Evolutionary conservation across 352 stramenopile species (phyloP).

Genomic region (Globisporangium sylvaticum): DNA sequence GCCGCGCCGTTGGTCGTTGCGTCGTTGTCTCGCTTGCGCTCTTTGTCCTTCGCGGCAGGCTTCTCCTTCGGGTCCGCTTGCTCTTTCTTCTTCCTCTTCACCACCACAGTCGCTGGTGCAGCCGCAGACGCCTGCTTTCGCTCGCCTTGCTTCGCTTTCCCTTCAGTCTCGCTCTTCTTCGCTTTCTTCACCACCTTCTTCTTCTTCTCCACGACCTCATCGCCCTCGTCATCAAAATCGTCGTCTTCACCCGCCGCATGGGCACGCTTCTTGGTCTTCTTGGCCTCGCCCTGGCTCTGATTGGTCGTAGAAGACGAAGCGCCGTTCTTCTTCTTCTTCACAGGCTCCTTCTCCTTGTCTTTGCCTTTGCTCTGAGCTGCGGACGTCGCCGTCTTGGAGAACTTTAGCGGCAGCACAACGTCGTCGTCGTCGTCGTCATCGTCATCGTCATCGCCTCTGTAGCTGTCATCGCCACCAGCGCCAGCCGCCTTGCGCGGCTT

Average conservation of each 20-base stretch:
- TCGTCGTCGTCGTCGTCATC: slow-evolving; percentile 28
- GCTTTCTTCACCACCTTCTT: slow-evolving; percentile 1
- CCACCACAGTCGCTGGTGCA: neutral
- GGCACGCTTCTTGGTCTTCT: slow-evolving; percentile 18
- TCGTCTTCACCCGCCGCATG: neutral
- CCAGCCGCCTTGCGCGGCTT: slow-evolving; percentile 21
- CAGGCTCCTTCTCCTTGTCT: slow-evolving; percentile 9
- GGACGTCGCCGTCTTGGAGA: slow-evolving; percentile 5
- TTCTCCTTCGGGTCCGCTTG: slow-evolving; percentile 2
- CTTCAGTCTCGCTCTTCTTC: slow-evolving; percentile 4
- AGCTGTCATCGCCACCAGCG: slow-evolving; percentile 18
- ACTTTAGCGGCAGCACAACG: slow-evolving; percentile 15
- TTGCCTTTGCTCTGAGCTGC: slow-evolving; percentile 17
- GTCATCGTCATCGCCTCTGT: slow-evolving; percentile 35
- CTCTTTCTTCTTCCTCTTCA: slow-evolving; percentile 9
- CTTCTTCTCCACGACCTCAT: slow-evolving; percentile 9
- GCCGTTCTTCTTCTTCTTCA: slow-evolving; percentile 13
- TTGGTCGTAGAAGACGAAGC: neutral
- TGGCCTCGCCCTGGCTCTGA: slow-evolving; percentile 4
- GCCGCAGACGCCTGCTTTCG: neutral
- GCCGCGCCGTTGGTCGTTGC: slow-evolving; percentile 6
- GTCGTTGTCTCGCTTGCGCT: slow-evolving; percentile 12
- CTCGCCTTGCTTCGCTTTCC: slow-evolving; percentile 5
- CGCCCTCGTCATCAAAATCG: slow-evolving; percentile 18
- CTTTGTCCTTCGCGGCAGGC: slow-evolving; percentile 9